Evolutionary conservation across 768 basidiomycete genomes (phyloP).

Genomic region (Rhizopogon salebrosus): DNA sequence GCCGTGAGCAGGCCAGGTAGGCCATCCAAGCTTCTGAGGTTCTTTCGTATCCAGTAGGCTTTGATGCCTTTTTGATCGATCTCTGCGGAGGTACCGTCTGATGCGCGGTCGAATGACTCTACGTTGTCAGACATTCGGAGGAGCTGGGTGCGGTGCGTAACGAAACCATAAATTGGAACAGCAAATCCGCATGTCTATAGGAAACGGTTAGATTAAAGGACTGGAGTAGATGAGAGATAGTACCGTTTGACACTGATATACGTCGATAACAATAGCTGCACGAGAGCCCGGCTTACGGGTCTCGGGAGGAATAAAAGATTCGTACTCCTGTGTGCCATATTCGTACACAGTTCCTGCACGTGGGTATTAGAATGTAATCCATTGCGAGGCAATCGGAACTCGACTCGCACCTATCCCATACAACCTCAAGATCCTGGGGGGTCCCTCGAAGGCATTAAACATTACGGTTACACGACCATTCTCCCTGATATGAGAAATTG

Average conservation of each 20-base stretch:
- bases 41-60: conserved; percentile 47
- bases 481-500: conserved; percentile 56
- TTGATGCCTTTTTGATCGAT: conserved; percentile 34
- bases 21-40: conserved; percentile 52
- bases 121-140: conserved; percentile 35
- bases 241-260: conserved; percentile 52
- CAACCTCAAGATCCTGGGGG: conserved; percentile 52
- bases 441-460: conserved; percentile 58
- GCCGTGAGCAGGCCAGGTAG: conserved; percentile 41
- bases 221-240: neutral
- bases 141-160: conserved; percentile 49
- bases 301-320: conserved; percentile 42
- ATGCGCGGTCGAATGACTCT: conserved; percentile 35
- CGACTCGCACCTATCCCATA: conserved; percentile 45
- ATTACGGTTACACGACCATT: conserved; percentile 61
- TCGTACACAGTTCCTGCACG: conserved; percentile 53
- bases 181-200: conserved; percentile 60
- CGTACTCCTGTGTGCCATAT: conserved; percentile 58
- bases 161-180: conserved; percentile 58
- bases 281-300: conserved; percentile 55
- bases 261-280: conserved; percentile 53
- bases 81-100: neutral
- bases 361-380: neutral
- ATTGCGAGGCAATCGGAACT: neutral
- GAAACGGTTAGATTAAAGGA: neutral